Evolutionary conservation across 306 rosid genomes (phyloP), one percentile per base, ranked within the genome.

Genomic region (Begonia peltatifolia): DNA sequence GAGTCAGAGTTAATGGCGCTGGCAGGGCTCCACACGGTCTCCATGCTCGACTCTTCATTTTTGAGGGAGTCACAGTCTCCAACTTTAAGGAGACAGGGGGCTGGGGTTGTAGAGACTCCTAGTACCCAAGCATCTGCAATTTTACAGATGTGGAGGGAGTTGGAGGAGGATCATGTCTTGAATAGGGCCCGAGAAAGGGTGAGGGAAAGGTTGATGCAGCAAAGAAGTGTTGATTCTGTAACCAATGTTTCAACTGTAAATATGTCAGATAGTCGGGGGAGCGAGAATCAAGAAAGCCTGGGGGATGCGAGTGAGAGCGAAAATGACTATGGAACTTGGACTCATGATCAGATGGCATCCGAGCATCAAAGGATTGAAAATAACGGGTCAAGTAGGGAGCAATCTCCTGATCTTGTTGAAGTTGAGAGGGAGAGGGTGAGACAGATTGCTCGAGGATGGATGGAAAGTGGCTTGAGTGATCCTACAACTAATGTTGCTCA

Each of bases 381-480:
- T 52, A 68, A 73, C 64, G n/a, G n/a, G n/a, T n/a, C n/a, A n/a
- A 87, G 93, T 71, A 79, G 99, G 82, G 99, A 92, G 80, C 94
- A 86, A 67, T 92, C 99, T 70, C 99, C 96, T 58, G 96, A 92
- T 81, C 93, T 86, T 59, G 95, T 94, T 13, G 99, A 90, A 46
- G 92, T 90, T 53, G 99, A 92, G 83, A 81, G 99, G 93, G 99
- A 92, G 83, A 77, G 99, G 61, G 99, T 92, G 69, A 75, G 96
- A 59, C 99, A 83, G 61, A 83, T 92, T 60, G 99, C 81, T 65
- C 74, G 92, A 54, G 99, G 99, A 71, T 92, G 96, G 99, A 92
- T 92, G 99, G 99, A 87, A 64, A 87, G 89, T 70, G 99, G 96
- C 48, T 76, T 92, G 47, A 72, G 78, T 68, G 94, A 92, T 61